A percentile compares a stretch with the other conserved stretches of the same genome.
phyloP scores from a whole-genome alignment of 352 stramenopile species.

The Pythium pectinolyticum region DNA sequence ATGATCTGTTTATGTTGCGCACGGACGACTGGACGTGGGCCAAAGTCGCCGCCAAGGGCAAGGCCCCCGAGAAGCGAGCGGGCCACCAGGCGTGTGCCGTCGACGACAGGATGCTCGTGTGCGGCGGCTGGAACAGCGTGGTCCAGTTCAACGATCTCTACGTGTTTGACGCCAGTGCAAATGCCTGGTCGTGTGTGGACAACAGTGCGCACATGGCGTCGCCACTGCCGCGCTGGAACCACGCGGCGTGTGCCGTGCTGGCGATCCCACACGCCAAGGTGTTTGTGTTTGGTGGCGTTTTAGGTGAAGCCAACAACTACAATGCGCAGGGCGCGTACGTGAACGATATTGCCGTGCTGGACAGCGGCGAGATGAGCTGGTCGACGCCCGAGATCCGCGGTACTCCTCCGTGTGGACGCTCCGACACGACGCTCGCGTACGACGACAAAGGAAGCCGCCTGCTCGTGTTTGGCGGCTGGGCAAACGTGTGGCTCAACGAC shows the following conservation, averaged over 20 bases:
- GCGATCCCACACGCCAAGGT: slow-evolving; percentile 96
- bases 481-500: slow-evolving; percentile 93
- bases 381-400: slow-evolving; percentile 78
- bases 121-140: slow-evolving; percentile 94
- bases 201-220: slow-evolving; percentile 62
- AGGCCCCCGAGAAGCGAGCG: slow-evolving; percentile 88
- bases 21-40: slow-evolving; percentile 86
- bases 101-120: slow-evolving; percentile 91
- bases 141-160: slow-evolving; percentile 95
- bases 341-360: slow-evolving; percentile 91
- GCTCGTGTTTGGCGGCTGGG: slow-evolving; percentile 95
- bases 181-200: slow-evolving; percentile 86
- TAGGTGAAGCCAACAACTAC: slow-evolving; percentile 88
- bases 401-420: slow-evolving; percentile 78
- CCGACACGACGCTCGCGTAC: slow-evolving; percentile 94
- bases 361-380: slow-evolving; percentile 93
- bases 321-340: slow-evolving; percentile 79
- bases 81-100: slow-evolving; percentile 91
- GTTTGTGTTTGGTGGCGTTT: slow-evolving; percentile 96
- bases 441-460: slow-evolving; percentile 90
- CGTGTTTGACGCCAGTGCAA: slow-evolving; percentile 87
- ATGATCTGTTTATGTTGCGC: slow-evolving; percentile 90
- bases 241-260: slow-evolving; percentile 90
- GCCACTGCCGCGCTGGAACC: slow-evolving; percentile 93
- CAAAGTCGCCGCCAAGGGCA: slow-evolving; percentile 85